phyloP scores from a whole-genome alignment of 2,329 filamentous ascomycete genomes.

The Cercospora canescens region DNA sequence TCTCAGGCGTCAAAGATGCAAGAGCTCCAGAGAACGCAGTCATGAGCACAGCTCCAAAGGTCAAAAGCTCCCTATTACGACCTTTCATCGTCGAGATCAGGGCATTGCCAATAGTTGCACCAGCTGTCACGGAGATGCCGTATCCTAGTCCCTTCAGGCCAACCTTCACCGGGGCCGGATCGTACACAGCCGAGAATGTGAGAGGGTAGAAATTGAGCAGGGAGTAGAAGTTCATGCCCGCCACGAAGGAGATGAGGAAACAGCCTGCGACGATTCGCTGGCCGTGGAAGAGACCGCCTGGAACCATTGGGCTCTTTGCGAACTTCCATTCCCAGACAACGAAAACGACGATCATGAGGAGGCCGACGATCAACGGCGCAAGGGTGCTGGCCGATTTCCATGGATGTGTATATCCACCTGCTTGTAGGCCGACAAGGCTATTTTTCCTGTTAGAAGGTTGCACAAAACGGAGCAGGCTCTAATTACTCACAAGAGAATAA shows the following conservation, averaged over 20 bases:
- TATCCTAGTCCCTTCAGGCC: slow-evolving; percentile 38
- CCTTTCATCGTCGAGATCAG: slow-evolving; percentile 59
- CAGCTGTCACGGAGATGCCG: slow-evolving; percentile 60
- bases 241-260: slow-evolving; percentile 35
- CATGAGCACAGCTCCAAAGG: slow-evolving; percentile 62
- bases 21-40: slow-evolving; percentile 52
- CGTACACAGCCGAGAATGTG: slow-evolving; percentile 16
- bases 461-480: too few relatives aligned
- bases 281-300: slow-evolving; percentile 23
- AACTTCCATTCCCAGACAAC: slow-evolving; percentile 30
- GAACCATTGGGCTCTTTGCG: slow-evolving; percentile 30
- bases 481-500: slow-evolving; percentile 43
- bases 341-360: slow-evolving; percentile 25
- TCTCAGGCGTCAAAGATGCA: slow-evolving; percentile 24
- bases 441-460: neutral
- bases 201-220: slow-evolving; percentile 55
- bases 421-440: slow-evolving; percentile 41
- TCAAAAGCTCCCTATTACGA: slow-evolving; percentile 59
- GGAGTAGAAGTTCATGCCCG: slow-evolving; percentile 36
- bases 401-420: slow-evolving; percentile 17
- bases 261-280: slow-evolving; percentile 33
- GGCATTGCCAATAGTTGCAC: slow-evolving; percentile 58
- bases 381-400: slow-evolving; percentile 28
- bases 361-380: slow-evolving; percentile 26
- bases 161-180: slow-evolving; percentile 16